Base-by-base conservation (phyloP, 2,329 filamentous ascomycete species). In the Apiospora phragmitis region DNA sequence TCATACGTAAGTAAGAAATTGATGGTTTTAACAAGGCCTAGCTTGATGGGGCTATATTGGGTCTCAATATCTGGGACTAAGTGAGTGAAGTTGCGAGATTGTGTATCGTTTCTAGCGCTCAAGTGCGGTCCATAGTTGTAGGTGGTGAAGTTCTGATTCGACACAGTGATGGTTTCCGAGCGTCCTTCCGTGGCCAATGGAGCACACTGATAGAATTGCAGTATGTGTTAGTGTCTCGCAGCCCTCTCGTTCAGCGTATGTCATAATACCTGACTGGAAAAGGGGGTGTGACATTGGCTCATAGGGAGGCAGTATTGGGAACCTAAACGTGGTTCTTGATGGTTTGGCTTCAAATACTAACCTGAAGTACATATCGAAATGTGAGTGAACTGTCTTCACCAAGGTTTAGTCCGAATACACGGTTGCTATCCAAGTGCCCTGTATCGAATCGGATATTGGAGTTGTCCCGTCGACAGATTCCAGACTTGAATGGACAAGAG, bases 341-440 rank as follows among this genome's bases (percentile, higher is more conserved):
- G 21, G 16, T 42, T 4, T n/a, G 8, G 29, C 21, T 9, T 24
- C 3, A 14, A 29, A 8, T 18, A 45, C 38, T 65, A 5, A 65
- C 59, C n/a, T 73, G 68, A 4, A 75, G 24, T 1, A 71, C 69
- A 7, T 71, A 67, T 66, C 74, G 68, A 65, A 43, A 69, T 12
- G 38, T 59, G 16, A 75, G 21, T 14, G 70, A 68, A 12, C 72
- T 38, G n/a, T 73, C 32, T 3, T 35, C 16, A 0, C 70, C 71
- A 0, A 71, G 41, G 41, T 75, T 74, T 1, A 73, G 26, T 2
- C 74, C 74, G 2, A 74, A 51, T 16, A 72, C 26, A 8, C 68
- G 32, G n/a, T 73, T 69, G 68, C 74, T 74, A n/a, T 74, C 45
- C 1, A 75, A 45, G 4, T 71, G 72, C 3, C 74, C 74, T 6